These are phyloP conservation scores for Medicago truncatula DNA, from an alignment of 306 rosid species.

Conservation along the genomic window MtrunA17r5.0-ANR NC_053043.1:21732001-21732500, in stretches of 20 bases:
- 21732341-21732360: slow-evolving; percentile 53
- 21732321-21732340: slow-evolving; percentile 36
- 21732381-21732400: slow-evolving; percentile 49
- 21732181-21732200: slow-evolving; percentile 54
- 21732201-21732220: slow-evolving; percentile 52
- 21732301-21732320: slow-evolving; percentile 60
- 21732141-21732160: slow-evolving; percentile 48
- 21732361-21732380: slow-evolving; percentile 64
- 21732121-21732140: neutral
- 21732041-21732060: too few species aligned
- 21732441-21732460: slow-evolving; percentile 1
- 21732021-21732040: too few species aligned
- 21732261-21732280: slow-evolving; percentile 55
- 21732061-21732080: too few species aligned
- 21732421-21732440: slow-evolving; percentile 75
- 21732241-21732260: slow-evolving; percentile 38
- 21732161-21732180: slow-evolving; percentile 51
- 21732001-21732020: too few species aligned
- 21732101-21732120: too few species aligned
- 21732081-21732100: too few species aligned
- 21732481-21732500: too few species aligned
- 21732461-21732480: neutral
- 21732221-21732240: slow-evolving; percentile 54
- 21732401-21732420: slow-evolving; percentile 53
- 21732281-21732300: slow-evolving; percentile 63